Evolutionary conservation across 2,329 filamentous ascomycete species (phyloP).

Genomic region (Fusarium sublunatum): DNA sequence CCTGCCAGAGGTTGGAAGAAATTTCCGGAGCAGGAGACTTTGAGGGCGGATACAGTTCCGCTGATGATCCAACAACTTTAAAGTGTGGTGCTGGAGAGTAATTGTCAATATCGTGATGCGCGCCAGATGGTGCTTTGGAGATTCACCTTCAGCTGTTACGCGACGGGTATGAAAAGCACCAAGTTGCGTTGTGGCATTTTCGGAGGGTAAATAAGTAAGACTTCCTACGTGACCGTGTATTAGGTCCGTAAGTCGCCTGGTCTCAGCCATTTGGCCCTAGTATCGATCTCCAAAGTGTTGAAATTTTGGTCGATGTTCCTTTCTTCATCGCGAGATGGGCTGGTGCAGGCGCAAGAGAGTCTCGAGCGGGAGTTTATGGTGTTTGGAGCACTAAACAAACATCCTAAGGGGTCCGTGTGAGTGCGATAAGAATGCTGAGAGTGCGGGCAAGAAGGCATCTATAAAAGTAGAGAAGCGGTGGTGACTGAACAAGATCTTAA

Average conservation of each 20-base stretch:
- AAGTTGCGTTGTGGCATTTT: constrained; percentile 37
- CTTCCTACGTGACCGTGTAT: constrained; percentile 50
- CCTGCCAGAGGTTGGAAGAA: constrained; percentile 47
- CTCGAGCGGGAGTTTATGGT: constrained; percentile 32
- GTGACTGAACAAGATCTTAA: constrained; percentile 10
- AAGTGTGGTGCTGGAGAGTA: constrained; percentile 48
- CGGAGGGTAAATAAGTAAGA: constrained; percentile 48
- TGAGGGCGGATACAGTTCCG: constrained; percentile 52
- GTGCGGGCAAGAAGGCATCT: constrained; percentile 9
- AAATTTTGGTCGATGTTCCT: constrained; percentile 41
- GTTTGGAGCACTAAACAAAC: constrained; percentile 29
- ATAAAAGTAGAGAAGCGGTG: constrained; percentile 14
- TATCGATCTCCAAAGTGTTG: constrained; percentile 47
- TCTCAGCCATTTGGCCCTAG: constrained; percentile 54
- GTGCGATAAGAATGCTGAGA: not conserved
- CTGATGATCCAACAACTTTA: constrained; percentile 48
- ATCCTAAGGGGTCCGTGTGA: constrained; percentile 23
- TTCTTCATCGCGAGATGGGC: constrained; percentile 51
- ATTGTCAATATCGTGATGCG: constrained; percentile 13
- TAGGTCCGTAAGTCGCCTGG: constrained; percentile 48
- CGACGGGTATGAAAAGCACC: constrained; percentile 50
- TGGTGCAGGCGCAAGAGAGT: constrained; percentile 34
- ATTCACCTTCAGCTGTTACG: constrained; percentile 45
- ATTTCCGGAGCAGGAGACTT: constrained; percentile 40
- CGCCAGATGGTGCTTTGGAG: constrained; percentile 15